These are phyloP conservation scores for Salix arbutifolia DNA, from an alignment of 345 rosid genomes.

Conservation along the genomic window DNA sequence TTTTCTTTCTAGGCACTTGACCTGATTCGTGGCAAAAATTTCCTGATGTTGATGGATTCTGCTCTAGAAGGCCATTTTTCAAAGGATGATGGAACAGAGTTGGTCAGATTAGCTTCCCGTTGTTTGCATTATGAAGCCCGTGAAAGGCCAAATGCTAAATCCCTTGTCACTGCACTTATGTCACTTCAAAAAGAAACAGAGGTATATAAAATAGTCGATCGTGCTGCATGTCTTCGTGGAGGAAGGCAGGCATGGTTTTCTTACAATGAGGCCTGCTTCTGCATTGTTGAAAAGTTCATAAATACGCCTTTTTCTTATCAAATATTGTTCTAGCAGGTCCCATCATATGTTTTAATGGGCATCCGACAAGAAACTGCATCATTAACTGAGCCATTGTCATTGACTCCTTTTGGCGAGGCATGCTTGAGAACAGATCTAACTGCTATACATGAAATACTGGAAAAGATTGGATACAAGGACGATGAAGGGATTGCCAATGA, in stretches of 20 bases:
- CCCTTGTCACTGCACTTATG: conserved; percentile 64
- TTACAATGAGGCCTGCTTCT: neutral
- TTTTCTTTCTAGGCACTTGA: conserved; percentile 72
- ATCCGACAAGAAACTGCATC: conserved; percentile 52
- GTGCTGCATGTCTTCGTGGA: neutral
- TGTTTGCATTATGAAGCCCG: conserved; percentile 91
- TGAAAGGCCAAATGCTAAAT: conserved; percentile 86
- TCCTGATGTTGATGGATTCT: conserved; percentile 92
- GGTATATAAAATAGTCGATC: conserved; percentile 29
- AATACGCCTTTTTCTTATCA: neutral
- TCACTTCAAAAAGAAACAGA: conserved; percentile 80
- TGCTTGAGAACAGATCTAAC: conserved; percentile 75
- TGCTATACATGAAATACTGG: conserved; percentile 72
- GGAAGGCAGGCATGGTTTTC: no score
- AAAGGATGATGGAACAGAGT: conserved; percentile 89
- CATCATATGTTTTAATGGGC: conserved; percentile 61
- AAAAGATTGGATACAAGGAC: conserved; percentile 69
- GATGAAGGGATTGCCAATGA: conserved; percentile 82
- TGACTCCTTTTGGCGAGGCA: conserved; percentile 75
- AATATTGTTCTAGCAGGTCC: conserved; percentile 44
- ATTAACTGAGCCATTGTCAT: conserved; percentile 38
- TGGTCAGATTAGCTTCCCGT: conserved; percentile 80
- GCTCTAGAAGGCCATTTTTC: conserved; percentile 91
- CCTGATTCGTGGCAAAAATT: conserved; percentile 83
- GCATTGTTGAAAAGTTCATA: neutral